These are phyloP conservation scores for Xylaria sp. DNA, from an alignment of 2,329 filamentous ascomycete genomes.

Conservation along the genomic window DNA sequence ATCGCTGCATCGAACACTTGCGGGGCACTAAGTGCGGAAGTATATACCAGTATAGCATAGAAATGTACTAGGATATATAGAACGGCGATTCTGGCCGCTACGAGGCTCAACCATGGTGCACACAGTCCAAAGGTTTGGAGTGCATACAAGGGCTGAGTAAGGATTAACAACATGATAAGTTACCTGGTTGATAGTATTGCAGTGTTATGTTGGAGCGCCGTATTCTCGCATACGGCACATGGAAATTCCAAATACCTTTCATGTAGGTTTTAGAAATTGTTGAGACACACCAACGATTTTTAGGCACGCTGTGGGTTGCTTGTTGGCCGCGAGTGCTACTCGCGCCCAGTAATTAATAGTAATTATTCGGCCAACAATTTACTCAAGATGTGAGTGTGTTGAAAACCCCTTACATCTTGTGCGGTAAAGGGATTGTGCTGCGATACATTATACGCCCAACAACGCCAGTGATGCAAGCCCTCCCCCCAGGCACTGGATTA, in stretches of 20 bases:
- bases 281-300: constrained; percentile 25
- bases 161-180: neutral
- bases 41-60: neutral
- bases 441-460: constrained; percentile 26
- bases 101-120: neutral
- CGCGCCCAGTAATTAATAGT: constrained; percentile 39
- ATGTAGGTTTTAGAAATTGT: constrained; percentile 26
- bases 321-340: constrained; percentile 33
- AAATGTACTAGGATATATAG: neutral
- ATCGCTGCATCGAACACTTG: constrained; percentile 4
- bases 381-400: constrained; percentile 16
- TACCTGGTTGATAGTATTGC: neutral
- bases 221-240: constrained; percentile 23
- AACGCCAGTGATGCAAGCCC: constrained; percentile 35
- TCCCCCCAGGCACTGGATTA: constrained; percentile 21
- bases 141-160: constrained; percentile 16
- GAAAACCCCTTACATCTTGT: constrained; percentile 27
- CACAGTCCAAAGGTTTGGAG: neutral
- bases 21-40: constrained; percentile 16
- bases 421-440: constrained; percentile 2
- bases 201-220: constrained; percentile 14
- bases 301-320: constrained; percentile 22
- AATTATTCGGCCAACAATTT: constrained; percentile 33
- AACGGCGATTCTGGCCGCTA: constrained; percentile 24
- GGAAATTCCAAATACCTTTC: constrained; percentile 36